phyloP scores from a whole-genome alignment of 2,329 filamentous ascomycete species.

The Fusarium compactum region DNA sequence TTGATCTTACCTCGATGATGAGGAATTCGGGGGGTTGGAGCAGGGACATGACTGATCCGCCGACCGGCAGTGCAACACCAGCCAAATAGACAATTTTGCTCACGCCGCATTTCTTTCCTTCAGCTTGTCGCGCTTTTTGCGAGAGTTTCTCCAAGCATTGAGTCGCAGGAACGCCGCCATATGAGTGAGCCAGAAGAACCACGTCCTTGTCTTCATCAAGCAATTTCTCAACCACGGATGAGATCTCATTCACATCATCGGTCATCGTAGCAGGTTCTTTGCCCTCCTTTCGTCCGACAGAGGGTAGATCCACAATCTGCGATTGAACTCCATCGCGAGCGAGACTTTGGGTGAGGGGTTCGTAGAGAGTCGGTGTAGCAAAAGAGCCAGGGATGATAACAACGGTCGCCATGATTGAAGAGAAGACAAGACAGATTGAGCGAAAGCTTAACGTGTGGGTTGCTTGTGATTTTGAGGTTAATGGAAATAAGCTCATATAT shows the following conservation, averaged over 20 bases:
- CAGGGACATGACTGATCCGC: background rate
- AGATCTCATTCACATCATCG: conserved; percentile 17
- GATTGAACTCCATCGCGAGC: background rate
- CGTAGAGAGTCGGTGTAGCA: background rate
- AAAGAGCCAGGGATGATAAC: conserved; percentile 25
- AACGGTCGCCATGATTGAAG: background rate
- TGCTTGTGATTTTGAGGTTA: background rate
- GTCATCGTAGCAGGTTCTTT: conserved; percentile 3
- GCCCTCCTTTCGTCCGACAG: conserved; percentile 5
- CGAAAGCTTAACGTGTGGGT: background rate
- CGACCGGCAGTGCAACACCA: conserved; percentile 1
- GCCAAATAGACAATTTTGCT: conserved; percentile 16
- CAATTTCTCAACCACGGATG: background rate
- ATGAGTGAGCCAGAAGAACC: conserved; percentile 15
- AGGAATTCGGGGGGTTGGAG: conserved; percentile 1
- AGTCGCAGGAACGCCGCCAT: conserved; percentile 16
- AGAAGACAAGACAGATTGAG: background rate
- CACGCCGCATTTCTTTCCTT: conserved; percentile 5
- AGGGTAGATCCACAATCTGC: background rate
- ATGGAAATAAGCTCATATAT: background rate
- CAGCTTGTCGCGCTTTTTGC: background rate
- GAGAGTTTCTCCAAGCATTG: conserved; percentile 17
- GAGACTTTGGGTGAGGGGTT: background rate
- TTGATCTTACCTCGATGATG: background rate
- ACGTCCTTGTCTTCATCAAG: conserved; percentile 4